Conservation (phyloP, 306 rosid species). For the Prunus salicina region DNA sequence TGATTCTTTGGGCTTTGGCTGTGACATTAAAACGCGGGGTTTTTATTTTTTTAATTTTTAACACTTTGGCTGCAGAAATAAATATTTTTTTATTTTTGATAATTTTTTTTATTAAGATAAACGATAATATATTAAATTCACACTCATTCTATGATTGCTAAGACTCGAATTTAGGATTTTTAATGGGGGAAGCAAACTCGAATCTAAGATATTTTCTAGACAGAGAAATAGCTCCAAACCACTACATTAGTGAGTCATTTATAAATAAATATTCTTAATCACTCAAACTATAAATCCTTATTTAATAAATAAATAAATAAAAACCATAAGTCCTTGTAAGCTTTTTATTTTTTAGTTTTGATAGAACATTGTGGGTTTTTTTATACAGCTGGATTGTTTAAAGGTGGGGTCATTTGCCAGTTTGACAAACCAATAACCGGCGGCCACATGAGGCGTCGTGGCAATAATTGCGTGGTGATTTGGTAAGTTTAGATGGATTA, state of each 20-base stretch:
- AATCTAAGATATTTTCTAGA: accelerated
- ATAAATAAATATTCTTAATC: too few relatives aligned
- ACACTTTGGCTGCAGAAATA: accelerated
- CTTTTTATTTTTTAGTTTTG: not conserved
- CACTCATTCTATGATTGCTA: accelerated
- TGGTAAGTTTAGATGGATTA: constrained; percentile 3
- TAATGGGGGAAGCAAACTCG: too few relatives aligned
- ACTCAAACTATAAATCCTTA: too few relatives aligned
- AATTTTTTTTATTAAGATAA: accelerated
- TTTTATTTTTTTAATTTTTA: too few relatives aligned
- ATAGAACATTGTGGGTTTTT: not conserved
- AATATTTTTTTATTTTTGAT: too few relatives aligned
- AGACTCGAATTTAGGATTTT: accelerated
- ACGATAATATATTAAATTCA: accelerated
- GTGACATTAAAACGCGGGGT: too few relatives aligned
- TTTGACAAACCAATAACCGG: constrained; percentile 26
- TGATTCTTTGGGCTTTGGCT: not conserved
- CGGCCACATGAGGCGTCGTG: constrained; percentile 30
- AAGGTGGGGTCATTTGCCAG: constrained; percentile 25
- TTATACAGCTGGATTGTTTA: constrained; percentile 46
- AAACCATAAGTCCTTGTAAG: too few relatives aligned
- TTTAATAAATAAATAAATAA: too few relatives aligned
- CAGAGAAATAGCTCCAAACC: accelerated
- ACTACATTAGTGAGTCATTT: accelerated
- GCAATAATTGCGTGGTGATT: constrained; percentile 28